Conservation (phyloP, 2,329 filamentous ascomycete species). For the Cercospora sojina region DNA sequence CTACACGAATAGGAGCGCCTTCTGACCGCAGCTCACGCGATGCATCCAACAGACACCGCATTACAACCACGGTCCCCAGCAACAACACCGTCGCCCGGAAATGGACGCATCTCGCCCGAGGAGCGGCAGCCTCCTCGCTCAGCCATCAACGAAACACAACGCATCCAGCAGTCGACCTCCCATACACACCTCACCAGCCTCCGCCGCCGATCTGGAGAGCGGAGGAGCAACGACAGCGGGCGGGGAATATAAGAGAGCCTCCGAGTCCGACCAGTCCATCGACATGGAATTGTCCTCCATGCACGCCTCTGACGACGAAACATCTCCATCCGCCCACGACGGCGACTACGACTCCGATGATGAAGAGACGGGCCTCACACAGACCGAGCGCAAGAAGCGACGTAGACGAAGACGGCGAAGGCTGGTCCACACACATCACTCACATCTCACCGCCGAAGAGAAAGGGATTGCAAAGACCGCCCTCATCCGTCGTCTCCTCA, state of each 20-base stretch:
- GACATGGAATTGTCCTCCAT: constrained; percentile 27
- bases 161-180: constrained; percentile 1
- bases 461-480: constrained; percentile 68
- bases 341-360: constrained; percentile 52
- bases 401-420: constrained; percentile 64
- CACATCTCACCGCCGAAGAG: constrained; percentile 66
- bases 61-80: neutral
- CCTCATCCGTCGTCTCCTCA: constrained; percentile 65
- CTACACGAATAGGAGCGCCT: constrained; percentile 1
- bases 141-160: neutral
- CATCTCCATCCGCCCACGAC: neutral
- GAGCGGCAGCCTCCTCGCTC: neutral
- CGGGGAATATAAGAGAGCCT: neutral
- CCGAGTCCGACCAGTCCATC: constrained; percentile 18
- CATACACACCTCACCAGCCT: neutral
- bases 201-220: neutral
- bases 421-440: constrained; percentile 65
- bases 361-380: constrained; percentile 83
- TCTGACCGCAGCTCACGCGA: constrained; percentile 3
- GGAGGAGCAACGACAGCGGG: neutral
- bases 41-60: neutral
- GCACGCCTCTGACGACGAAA: constrained; percentile 18
- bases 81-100: neutral
- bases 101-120: neutral
- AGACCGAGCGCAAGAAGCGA: constrained; percentile 62